These are phyloP conservation scores for Rhypophila decipiens DNA, from an alignment of 495 filamentous ascomycete species.

Conservation along the genomic window DNA sequence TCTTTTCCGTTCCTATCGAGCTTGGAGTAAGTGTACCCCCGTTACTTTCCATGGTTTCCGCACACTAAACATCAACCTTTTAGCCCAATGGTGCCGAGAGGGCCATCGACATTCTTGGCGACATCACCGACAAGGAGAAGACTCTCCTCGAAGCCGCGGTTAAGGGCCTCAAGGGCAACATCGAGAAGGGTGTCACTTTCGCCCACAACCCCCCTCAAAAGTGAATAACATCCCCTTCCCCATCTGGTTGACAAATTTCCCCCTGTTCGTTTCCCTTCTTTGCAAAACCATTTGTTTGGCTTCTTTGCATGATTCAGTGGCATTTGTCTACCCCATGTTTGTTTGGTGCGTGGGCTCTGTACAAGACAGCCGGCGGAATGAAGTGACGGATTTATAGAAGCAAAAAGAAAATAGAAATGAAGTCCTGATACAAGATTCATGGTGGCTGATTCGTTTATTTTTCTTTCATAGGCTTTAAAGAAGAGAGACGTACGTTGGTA, in stretches of 20 bases:
- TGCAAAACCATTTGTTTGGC: slow-evolving; percentile 1
- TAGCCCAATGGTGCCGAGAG: slow-evolving; percentile 79
- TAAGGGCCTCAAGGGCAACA: slow-evolving; percentile 80
- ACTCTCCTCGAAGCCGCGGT: slow-evolving; percentile 69
- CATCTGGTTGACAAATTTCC: too few relatives aligned
- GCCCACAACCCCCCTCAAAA: slow-evolving; percentile 60
- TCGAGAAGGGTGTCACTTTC: slow-evolving; percentile 88
- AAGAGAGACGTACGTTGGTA: too few relatives aligned
- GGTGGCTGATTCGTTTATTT: slow-evolving; percentile 18
- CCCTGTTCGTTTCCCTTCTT: neutral
- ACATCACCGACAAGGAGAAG: slow-evolving; percentile 77
- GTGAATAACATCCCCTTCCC: slow-evolving; percentile 23
- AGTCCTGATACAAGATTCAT: neutral
- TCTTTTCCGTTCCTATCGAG: slow-evolving; percentile 92
- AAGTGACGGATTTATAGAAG: slow-evolving; percentile 22
- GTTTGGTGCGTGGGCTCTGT: too few relatives aligned
- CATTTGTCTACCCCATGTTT: too few relatives aligned
- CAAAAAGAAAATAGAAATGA: slow-evolving; percentile 21
- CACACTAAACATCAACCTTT: slow-evolving; percentile 24
- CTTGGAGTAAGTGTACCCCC: slow-evolving; percentile 92
- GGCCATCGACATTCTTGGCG: slow-evolving; percentile 67
- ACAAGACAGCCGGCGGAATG: neutral
- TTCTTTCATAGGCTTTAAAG: slow-evolving; percentile 28
- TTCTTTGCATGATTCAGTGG: neutral
- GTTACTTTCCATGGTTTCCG: too few relatives aligned